Evolutionary conservation across 1,284 basidiomycete species (phyloP).

Genomic region (Ganoderma lucidum): DNA sequence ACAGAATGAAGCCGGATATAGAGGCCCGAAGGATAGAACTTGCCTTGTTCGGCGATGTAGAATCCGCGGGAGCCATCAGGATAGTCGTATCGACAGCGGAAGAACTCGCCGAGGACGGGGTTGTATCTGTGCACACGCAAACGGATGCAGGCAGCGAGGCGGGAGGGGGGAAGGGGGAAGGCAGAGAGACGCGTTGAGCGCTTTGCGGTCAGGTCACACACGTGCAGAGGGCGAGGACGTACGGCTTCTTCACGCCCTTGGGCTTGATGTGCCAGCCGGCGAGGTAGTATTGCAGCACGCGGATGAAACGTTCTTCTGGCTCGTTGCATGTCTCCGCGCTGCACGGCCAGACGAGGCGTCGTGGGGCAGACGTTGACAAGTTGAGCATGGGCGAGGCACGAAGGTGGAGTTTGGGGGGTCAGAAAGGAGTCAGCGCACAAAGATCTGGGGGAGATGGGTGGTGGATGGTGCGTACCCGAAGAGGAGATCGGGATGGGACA

Average conservation of each 20-base stretch:
- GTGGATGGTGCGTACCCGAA: slow-evolving; percentile 76
- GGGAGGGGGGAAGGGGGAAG: slow-evolving; percentile 9
- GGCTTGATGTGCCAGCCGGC: slow-evolving; percentile 99
- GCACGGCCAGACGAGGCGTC: slow-evolving; percentile 16
- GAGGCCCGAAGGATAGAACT: not conserved
- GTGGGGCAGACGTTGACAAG: slow-evolving; percentile 18
- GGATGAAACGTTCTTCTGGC: slow-evolving; percentile 91
- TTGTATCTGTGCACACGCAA: slow-evolving; percentile 75
- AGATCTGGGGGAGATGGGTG: slow-evolving; percentile 23
- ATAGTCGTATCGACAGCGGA: slow-evolving; percentile 96
- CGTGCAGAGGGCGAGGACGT: slow-evolving; percentile 43
- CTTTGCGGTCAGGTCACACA: slow-evolving; percentile 23
- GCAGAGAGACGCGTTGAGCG: slow-evolving; percentile 8
- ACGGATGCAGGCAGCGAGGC: not conserved
- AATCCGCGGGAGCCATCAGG: slow-evolving; percentile 91
- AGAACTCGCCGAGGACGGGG: slow-evolving; percentile 97
- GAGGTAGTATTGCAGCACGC: slow-evolving; percentile 94
- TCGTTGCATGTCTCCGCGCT: slow-evolving; percentile 81
- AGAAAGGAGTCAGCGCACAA: slow-evolving; percentile 31
- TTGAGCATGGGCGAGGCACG: not conserved
- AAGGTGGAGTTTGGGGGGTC: not conserved
- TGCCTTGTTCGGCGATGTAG: slow-evolving; percentile 97
- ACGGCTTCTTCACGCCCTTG: slow-evolving; percentile 99
- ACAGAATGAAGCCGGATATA: not conserved
- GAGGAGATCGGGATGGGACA: slow-evolving; percentile 98